Conservation (phyloP, 2,329 filamentous ascomycete species). For the Cytospora schulzeri region DNA sequence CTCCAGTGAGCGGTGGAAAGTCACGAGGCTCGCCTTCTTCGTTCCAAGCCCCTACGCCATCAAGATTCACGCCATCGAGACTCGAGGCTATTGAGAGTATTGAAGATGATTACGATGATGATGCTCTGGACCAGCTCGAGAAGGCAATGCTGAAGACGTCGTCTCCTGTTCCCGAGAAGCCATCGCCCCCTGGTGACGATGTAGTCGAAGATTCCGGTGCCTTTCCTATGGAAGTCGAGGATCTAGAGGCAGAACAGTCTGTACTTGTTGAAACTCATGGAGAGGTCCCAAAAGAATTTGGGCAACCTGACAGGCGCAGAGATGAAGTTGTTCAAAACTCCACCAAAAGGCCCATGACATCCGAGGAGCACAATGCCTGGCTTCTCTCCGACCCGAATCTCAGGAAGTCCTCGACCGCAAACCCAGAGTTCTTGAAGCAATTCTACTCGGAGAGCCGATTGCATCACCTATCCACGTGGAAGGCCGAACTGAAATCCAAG, state of each 20-base stretch:
- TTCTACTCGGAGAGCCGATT: constrained; percentile 94
- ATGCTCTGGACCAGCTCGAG: constrained; percentile 11
- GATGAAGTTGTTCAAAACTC: constrained; percentile 10
- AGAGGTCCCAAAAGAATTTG: background rate
- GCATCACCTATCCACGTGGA: constrained; percentile 96
- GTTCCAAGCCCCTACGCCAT: constrained; percentile 16
- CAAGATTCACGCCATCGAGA: constrained; percentile 26
- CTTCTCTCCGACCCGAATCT: constrained; percentile 83
- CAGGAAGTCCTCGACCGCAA: constrained; percentile 85
- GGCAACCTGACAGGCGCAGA: constrained; percentile 5
- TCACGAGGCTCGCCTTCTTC: constrained; percentile 28
- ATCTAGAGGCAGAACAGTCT: background rate
- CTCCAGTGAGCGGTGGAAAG: constrained; percentile 31
- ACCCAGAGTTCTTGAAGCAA: constrained; percentile 90
- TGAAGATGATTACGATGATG: constrained; percentile 44
- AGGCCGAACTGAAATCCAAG: constrained; percentile 86
- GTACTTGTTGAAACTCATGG: background rate
- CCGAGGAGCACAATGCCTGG: constrained; percentile 89
- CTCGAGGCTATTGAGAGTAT: constrained; percentile 37
- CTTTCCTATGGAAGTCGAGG: background rate
- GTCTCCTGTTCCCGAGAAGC: background rate
- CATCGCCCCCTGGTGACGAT: background rate
- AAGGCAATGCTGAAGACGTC: background rate
- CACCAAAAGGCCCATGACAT: constrained; percentile 59
- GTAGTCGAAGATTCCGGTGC: background rate